phyloP scores from a whole-genome alignment of 345 rosid species.

The Salix caprea region DNA sequence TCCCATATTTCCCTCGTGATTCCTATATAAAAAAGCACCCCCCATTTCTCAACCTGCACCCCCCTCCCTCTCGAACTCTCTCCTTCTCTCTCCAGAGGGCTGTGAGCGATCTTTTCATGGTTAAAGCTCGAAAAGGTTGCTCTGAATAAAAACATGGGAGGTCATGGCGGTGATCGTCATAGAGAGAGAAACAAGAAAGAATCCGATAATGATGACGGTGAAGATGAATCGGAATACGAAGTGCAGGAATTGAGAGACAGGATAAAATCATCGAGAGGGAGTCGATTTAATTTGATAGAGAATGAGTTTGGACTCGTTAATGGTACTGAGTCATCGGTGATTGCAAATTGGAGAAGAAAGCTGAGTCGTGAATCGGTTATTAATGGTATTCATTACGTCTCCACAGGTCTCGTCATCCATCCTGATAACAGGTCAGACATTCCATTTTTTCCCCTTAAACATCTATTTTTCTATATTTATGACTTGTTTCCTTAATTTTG shows the following conservation, averaged over 20 bases:
- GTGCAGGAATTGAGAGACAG: constrained; percentile 40
- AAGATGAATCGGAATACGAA: constrained; percentile 23
- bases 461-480: background rate
- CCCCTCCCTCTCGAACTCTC: background rate
- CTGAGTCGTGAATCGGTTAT: constrained; percentile 37
- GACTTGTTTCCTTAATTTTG: background rate
- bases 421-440: constrained; percentile 73
- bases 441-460: background rate
- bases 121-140: background rate
- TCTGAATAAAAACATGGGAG: background rate
- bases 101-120: background rate
- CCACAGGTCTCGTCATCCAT: constrained; percentile 50
- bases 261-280: constrained; percentile 39
- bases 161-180: background rate
- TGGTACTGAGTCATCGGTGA: background rate
- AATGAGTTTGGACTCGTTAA: constrained; percentile 37
- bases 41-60: background rate
- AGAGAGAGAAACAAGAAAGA: background rate
- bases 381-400: constrained; percentile 52
- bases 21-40: background rate
- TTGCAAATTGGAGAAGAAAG: constrained; percentile 15
- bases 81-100: background rate
- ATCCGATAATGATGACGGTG: background rate
- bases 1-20: background rate
- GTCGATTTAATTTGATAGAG: constrained; percentile 43